These are phyloP conservation scores for Citropsis articulata DNA, from an alignment of 345 rosid genomes.

Conservation along the genomic window DNA sequence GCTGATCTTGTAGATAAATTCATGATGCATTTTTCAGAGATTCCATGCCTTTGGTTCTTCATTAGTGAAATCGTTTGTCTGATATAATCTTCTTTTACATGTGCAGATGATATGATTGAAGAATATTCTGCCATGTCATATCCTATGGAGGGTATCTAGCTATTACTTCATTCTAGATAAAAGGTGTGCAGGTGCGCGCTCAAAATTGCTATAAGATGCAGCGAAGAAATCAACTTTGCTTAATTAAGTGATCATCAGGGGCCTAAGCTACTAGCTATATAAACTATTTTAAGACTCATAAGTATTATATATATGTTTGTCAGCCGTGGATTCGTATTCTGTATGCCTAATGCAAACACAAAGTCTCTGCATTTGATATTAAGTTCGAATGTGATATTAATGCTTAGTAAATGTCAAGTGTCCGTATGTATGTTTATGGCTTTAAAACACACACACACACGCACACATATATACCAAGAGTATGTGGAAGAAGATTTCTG, in stretches of 20 bases:
- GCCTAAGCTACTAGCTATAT: conserved; percentile 5
- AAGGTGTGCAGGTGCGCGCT: conserved; percentile 8
- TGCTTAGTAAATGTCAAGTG: background rate
- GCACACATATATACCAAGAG: too few species aligned
- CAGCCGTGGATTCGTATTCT: conserved; percentile 18
- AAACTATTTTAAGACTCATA: conserved; percentile 15
- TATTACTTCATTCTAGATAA: background rate
- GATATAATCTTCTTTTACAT: background rate
- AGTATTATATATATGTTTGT: conserved; percentile 11
- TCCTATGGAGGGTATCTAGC: conserved; percentile 9
- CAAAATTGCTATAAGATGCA: conserved; percentile 9
- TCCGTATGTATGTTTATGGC: too few species aligned
- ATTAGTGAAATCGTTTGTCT: background rate
- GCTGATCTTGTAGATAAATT: background rate
- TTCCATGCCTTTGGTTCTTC: background rate
- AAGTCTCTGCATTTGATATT: background rate
- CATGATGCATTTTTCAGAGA: background rate
- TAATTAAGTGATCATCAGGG: conserved; percentile 11
- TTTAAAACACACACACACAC: too few species aligned
- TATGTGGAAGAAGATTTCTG: background rate
- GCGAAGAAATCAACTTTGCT: conserved; percentile 14
- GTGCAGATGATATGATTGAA: conserved; percentile 22
- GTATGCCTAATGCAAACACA: conserved; percentile 5
- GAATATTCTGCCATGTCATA: background rate
- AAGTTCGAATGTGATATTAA: background rate